A percentile compares a stretch with the other conserved stretches of the same genome.
Conservation (phyloP, 768 basidiomycete genomes). For the Trametes cinnabarina region DNA sequence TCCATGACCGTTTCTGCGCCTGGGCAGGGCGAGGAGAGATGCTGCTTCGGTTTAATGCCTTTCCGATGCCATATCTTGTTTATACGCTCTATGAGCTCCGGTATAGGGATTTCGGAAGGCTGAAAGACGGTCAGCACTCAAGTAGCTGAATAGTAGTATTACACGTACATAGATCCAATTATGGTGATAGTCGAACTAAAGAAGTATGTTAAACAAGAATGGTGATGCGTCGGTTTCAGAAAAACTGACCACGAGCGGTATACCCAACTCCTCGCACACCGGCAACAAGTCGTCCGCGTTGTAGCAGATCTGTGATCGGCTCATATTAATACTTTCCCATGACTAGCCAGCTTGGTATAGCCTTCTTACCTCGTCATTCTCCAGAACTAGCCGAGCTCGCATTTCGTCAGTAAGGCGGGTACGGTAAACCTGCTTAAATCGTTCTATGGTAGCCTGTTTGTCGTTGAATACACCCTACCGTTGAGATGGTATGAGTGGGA, state of each 20-base stretch:
- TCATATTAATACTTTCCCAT: too few species aligned
- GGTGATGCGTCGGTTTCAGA: too few species aligned
- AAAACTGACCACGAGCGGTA: slow-evolving; percentile 39
- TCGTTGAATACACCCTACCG: slow-evolving; percentile 80
- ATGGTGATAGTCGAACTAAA: slow-evolving; percentile 72
- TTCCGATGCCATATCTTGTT: slow-evolving; percentile 71
- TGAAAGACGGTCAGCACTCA: too few species aligned
- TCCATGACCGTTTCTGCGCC: slow-evolving; percentile 86
- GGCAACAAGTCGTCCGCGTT: slow-evolving; percentile 87
- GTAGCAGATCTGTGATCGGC: slow-evolving; percentile 68
- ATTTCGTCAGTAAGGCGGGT: slow-evolving; percentile 59
- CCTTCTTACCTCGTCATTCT: slow-evolving; percentile 82
- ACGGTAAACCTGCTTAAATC: slow-evolving; percentile 70
- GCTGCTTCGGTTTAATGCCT: slow-evolving; percentile 88
- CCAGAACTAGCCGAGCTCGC: slow-evolving; percentile 76
- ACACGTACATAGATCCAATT: slow-evolving; percentile 52
- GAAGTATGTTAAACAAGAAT: slow-evolving; percentile 41
- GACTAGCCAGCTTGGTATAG: too few species aligned
- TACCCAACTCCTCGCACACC: slow-evolving; percentile 76
- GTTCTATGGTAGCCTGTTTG: slow-evolving; percentile 63
- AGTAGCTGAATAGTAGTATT: not conserved
- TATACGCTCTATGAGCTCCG: slow-evolving; percentile 69
- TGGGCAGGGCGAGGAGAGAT: slow-evolving; percentile 85
- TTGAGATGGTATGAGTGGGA: not conserved
- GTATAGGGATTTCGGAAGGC: slow-evolving; percentile 40